A percentile compares a stretch with the other conserved stretches of the same genome.
These are phyloP conservation scores for Escovopsis sp. DNA, from an alignment of 2,329 filamentous ascomycete species.

Conservation along the genomic window DNA sequence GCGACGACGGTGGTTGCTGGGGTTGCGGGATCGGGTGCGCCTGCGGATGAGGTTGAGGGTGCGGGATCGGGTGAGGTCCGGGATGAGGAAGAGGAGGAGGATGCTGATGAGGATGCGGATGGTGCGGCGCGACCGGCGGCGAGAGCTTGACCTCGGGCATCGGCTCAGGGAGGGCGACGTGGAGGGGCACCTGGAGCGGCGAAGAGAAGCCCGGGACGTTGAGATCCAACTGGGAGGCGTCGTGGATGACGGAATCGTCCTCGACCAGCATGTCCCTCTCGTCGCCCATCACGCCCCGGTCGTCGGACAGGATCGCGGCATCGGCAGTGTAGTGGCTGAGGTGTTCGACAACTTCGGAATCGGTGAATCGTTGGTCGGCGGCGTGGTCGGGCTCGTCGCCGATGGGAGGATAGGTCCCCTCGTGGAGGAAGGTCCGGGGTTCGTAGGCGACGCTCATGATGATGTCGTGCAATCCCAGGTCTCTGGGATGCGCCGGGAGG, in stretches of 20 bases:
- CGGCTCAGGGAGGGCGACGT: slow-evolving; percentile 18
- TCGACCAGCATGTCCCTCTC: slow-evolving; percentile 23
- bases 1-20: slow-evolving; percentile 14
- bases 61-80: slow-evolving; percentile 13
- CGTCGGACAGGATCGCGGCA: slow-evolving; percentile 22
- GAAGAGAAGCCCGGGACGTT: slow-evolving; percentile 19
- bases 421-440: slow-evolving; percentile 32
- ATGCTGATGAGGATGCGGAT: slow-evolving; percentile 5
- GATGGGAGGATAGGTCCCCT: slow-evolving; percentile 32
- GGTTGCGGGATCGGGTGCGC: too few species aligned
- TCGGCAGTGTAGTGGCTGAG: slow-evolving; percentile 29
- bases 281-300: slow-evolving; percentile 21
- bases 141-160: slow-evolving; percentile 8
- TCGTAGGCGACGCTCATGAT: slow-evolving; percentile 40
- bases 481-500: too few species aligned
- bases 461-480: background rate
- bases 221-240: slow-evolving; percentile 25
- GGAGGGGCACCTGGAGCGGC: slow-evolving; percentile 18
- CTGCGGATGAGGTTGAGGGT: too few species aligned
- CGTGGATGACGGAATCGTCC: slow-evolving; percentile 22
- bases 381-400: slow-evolving; percentile 29
- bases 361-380: slow-evolving; percentile 26
- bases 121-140: too few species aligned
- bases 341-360: slow-evolving; percentile 28
- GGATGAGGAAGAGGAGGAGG: slow-evolving; percentile 17